These are phyloP conservation scores for Phytophthora tentaculata DNA, from an alignment of 352 stramenopile species.

Conservation along the genomic window DNA sequence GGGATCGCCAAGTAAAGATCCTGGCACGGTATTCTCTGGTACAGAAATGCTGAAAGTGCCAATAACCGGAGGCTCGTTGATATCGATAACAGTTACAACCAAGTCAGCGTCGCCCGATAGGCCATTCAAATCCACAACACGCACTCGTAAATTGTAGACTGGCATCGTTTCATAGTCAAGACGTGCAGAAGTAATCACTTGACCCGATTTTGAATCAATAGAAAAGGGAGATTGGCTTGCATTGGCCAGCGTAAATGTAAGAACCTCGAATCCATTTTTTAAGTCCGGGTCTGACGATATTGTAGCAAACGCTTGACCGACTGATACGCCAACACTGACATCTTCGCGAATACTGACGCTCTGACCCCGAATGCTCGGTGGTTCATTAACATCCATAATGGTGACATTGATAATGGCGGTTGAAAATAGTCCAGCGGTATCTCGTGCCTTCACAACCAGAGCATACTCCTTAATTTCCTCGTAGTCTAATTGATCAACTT, in stretches of 20 bases:
- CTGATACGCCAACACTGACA: slow-evolving; percentile 7
- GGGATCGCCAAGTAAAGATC: slow-evolving; percentile 23
- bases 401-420: slow-evolving; percentile 15
- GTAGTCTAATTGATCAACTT: slow-evolving; percentile 40
- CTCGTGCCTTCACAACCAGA: slow-evolving; percentile 21
- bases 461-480: slow-evolving; percentile 32
- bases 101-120: slow-evolving; percentile 19
- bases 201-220: slow-evolving; percentile 26
- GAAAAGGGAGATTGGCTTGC: slow-evolving; percentile 11
- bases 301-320: slow-evolving; percentile 17
- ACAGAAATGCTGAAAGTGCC: slow-evolving; percentile 21
- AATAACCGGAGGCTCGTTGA: slow-evolving; percentile 36
- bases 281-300: slow-evolving; percentile 26
- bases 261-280: slow-evolving; percentile 20
- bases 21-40: slow-evolving; percentile 22
- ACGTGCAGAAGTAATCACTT: slow-evolving; percentile 7
- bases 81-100: slow-evolving; percentile 20
- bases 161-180: slow-evolving; percentile 29
- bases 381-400: slow-evolving; percentile 30
- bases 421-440: slow-evolving; percentile 29
- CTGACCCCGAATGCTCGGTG: slow-evolving; percentile 21
- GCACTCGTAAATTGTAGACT: slow-evolving; percentile 18
- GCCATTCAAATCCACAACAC: slow-evolving; percentile 21
- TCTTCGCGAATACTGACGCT: slow-evolving; percentile 25
- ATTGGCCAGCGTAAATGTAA: slow-evolving; percentile 13